These are phyloP conservation scores for Hypoxylon trugodes DNA, from an alignment of 495 filamentous ascomycete species.

Conservation along the genomic window DNA sequence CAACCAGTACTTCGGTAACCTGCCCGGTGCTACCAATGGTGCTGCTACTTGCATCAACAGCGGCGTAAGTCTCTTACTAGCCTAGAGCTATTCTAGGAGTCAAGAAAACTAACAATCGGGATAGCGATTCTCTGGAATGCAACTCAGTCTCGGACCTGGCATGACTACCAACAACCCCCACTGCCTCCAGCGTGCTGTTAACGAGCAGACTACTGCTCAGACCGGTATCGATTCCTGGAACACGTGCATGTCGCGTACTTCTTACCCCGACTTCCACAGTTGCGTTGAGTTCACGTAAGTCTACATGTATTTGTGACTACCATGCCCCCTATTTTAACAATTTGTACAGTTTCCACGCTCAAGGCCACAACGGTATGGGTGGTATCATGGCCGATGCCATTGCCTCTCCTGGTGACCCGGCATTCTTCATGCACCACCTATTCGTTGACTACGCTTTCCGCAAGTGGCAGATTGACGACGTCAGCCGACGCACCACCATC, in stretches of 20 bases:
- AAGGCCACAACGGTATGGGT: slow-evolving; percentile 46
- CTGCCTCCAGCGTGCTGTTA: slow-evolving; percentile 47
- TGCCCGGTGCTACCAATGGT: slow-evolving; percentile 42
- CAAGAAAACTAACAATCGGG: slow-evolving; percentile 22
- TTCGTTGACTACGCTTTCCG: slow-evolving; percentile 71
- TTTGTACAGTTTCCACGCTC: slow-evolving; percentile 34
- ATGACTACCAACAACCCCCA: slow-evolving; percentile 42
- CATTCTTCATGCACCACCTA: slow-evolving; percentile 71
- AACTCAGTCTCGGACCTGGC: slow-evolving; percentile 49
- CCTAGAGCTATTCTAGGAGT: background rate
- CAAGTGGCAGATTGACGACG: slow-evolving; percentile 65
- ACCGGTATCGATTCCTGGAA: slow-evolving; percentile 39
- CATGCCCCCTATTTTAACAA: background rate
- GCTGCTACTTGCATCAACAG: slow-evolving; percentile 41
- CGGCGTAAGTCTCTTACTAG: slow-evolving; percentile 50
- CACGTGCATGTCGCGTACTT: slow-evolving; percentile 38
- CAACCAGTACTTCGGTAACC: slow-evolving; percentile 40
- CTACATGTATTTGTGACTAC: background rate
- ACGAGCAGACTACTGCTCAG: slow-evolving; percentile 42
- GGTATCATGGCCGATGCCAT: slow-evolving; percentile 65
- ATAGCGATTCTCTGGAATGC: slow-evolving; percentile 42
- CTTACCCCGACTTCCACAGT: slow-evolving; percentile 46
- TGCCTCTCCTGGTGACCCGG: slow-evolving; percentile 65
- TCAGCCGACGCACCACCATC: slow-evolving; percentile 34
- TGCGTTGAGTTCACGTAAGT: slow-evolving; percentile 48